phyloP scores from a whole-genome alignment of 176 grass and related monocot genomes.

The Dactylis glomerata region DNA sequence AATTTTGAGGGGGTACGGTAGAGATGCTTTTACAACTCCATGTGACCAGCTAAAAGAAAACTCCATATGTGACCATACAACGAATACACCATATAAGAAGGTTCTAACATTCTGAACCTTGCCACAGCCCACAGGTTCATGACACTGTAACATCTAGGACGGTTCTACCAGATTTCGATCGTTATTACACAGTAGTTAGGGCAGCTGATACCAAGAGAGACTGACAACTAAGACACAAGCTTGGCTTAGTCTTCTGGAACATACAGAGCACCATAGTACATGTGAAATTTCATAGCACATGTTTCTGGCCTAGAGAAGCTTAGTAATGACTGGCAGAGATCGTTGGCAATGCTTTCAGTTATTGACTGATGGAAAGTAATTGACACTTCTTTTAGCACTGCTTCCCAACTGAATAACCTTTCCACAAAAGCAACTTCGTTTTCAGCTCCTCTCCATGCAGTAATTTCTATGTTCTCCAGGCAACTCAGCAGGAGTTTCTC shows the following conservation, averaged over 20 bases:
- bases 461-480: background rate
- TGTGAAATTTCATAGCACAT: too few relatives aligned
- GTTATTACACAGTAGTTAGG: background rate
- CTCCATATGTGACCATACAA: too few relatives aligned
- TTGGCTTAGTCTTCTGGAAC: background rate
- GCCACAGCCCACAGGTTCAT: background rate
- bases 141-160: background rate
- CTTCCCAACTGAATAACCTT: background rate
- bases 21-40: too few relatives aligned
- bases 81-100: too few relatives aligned
- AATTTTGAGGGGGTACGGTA: too few relatives aligned
- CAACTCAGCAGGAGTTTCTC: background rate
- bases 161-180: background rate
- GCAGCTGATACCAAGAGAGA: too few relatives aligned
- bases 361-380: background rate
- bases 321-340: too few relatives aligned
- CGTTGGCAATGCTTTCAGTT: background rate
- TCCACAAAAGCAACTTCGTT: conserved; percentile 2
- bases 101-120: too few relatives aligned
- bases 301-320: too few relatives aligned
- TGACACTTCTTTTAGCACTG: background rate
- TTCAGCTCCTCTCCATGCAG: background rate
- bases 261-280: too few relatives aligned
- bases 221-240: too few relatives aligned
- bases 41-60: too few relatives aligned